Evolutionary conservation across 2,329 filamentous ascomycete species (phyloP), one percentile per base, ranked within the genome.

Genomic region (Aureobasidium melanogenum): DNA sequence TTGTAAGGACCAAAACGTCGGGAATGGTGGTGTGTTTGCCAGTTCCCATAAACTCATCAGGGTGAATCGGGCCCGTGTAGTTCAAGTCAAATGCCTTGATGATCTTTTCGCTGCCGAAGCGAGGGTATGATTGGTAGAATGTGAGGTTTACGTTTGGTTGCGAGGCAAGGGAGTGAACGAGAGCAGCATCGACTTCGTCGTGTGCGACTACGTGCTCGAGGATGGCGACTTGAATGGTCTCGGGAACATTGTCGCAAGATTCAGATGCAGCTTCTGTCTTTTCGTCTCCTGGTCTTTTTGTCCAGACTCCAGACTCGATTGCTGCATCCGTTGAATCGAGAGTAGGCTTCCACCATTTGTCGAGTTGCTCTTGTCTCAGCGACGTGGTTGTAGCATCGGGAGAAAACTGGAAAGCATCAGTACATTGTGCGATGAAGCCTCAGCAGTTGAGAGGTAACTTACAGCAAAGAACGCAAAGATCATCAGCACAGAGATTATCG

Each of bases 141-240:
- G 63, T 62, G 10, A 71, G 43, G 28, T 66, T 62, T 43, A 64
- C 64, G 12, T 62, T 61, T 8, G 63, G 61, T 24, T 68, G 66
- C 8, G 65, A 66, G 28, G 68, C 69, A 58, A 70, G 66, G 14
- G 67, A 60, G 62, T 70, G 65, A 24, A 71, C 64, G 14, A 71
- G 63, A 12, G 68, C 69, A 10, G 68, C 68, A 22, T 67, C 62
- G 30, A 70, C 69, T 59, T 71, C 69, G 62, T 71, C 69, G 64
- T 71, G 68, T n/a, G 65, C 66, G 17, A 68, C 67, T 9, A 64
- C 66, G 9, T 63, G 65, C 51, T 71, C 69, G 10, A 65, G 60
- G 48, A 71, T 34, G 52, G 52, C 44, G 46, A 62, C 60, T 46
- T 50, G 43, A 87, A 87, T 1, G 24, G 12, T 41, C 12, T 50